phyloP scores from a whole-genome alignment of 495 filamentous ascomycete species.

The Amniculicola lignicola region DNA sequence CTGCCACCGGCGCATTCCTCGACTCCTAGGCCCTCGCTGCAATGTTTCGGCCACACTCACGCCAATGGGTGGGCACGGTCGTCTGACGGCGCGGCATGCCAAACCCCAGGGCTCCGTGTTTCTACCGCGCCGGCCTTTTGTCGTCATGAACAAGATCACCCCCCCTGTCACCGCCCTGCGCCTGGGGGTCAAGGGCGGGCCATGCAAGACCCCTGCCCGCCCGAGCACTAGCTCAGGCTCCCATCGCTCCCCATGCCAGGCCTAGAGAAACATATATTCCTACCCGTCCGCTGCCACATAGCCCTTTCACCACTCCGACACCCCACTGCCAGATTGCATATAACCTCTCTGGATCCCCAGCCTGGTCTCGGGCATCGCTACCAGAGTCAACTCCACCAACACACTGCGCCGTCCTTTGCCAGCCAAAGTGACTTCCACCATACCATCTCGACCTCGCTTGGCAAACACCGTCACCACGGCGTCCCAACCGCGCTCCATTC shows the following conservation, averaged over 20 bases:
- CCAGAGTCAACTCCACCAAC: constrained; percentile 17
- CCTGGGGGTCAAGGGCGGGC: constrained; percentile 2
- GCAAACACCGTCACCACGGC: constrained; percentile 23
- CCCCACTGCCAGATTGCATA: constrained; percentile 2
- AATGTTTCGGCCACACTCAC: constrained; percentile 1
- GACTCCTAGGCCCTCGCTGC: not conserved
- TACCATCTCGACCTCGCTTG: constrained; percentile 3
- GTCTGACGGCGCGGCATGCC: constrained; percentile 18
- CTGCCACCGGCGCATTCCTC: no score
- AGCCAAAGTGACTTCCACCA: constrained; percentile 14
- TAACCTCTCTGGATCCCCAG: constrained; percentile 6
- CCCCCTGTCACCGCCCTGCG: constrained; percentile 12
- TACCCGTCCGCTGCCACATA: constrained; percentile 12
- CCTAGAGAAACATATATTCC: constrained; percentile 23
- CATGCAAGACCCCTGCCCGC: constrained; percentile 2
- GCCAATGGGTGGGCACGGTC: not conserved
- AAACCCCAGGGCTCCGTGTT: not conserved
- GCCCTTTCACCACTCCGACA: not conserved
- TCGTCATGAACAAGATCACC: constrained; percentile 16
- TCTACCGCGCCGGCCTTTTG: constrained; percentile 2
- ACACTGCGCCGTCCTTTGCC: constrained; percentile 7
- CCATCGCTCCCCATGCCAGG: not conserved
- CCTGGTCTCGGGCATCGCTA: constrained; percentile 8
- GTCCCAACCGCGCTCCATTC: constrained; percentile 27
- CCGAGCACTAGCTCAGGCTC: constrained; percentile 4